phyloP scores from a whole-genome alignment of 495 filamentous ascomycete genomes.

The Aspergillus conjunctus region DNA sequence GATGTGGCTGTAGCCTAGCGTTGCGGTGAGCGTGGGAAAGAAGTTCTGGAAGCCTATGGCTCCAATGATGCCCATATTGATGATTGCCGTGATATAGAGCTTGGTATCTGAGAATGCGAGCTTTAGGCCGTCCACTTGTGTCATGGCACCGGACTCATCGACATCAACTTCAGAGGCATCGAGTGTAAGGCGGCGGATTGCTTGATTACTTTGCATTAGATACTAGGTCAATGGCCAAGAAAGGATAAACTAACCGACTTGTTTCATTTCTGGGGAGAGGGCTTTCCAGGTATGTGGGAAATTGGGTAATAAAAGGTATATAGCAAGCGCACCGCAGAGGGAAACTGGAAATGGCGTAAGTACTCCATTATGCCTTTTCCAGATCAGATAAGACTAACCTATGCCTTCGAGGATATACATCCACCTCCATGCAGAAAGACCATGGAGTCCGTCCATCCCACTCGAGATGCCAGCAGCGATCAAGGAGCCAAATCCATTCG shows the following conservation, averaged over 20 bases:
- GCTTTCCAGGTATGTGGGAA: constrained; percentile 40
- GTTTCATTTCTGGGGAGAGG: constrained; percentile 40
- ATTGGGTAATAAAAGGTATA: constrained; percentile 38
- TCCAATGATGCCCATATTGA: constrained; percentile 42
- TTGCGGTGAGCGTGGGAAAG: constrained; percentile 46
- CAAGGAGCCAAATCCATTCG: constrained; percentile 10
- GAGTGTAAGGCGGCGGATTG: constrained; percentile 40
- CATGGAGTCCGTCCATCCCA: constrained; percentile 39
- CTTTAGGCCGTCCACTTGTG: constrained; percentile 40
- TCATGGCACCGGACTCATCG: constrained; percentile 38
- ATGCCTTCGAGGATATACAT: constrained; percentile 46
- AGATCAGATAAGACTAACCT: neutral
- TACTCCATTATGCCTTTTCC: neutral
- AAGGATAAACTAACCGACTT: constrained; percentile 23
- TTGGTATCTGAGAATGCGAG: constrained; percentile 44
- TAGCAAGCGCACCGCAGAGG: constrained; percentile 30
- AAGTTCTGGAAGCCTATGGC: constrained; percentile 46
- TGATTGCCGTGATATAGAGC: constrained; percentile 41
- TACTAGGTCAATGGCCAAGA: neutral
- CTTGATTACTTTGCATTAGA: constrained; percentile 6
- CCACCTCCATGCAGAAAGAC: constrained; percentile 44
- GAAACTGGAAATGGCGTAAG: neutral
- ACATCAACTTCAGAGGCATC: constrained; percentile 38
- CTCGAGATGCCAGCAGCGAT: constrained; percentile 52
- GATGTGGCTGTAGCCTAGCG: constrained; percentile 38